Percentiles rank a stretch among this genome's conserved stretches.
Evolutionary conservation across 441 rosid genomes (phyloP).

Genomic region (Pelargonium myrrhifolium): DNA sequence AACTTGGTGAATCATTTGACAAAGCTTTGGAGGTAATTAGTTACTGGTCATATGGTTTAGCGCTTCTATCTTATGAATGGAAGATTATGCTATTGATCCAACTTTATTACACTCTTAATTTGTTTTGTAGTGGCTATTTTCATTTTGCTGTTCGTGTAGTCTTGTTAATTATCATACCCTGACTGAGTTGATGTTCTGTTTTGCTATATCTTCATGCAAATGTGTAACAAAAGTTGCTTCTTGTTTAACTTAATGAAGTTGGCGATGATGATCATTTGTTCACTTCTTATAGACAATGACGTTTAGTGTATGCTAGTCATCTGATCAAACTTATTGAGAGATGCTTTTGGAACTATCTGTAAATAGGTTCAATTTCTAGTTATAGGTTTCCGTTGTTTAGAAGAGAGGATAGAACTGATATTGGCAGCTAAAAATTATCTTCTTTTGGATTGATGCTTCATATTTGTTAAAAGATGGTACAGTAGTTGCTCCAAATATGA

Average conservation of each 20-base stretch:
- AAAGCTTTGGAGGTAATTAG: conserved; percentile 67
- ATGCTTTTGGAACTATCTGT: neutral
- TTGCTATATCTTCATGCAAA: neutral
- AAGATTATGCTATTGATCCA: too few relatives aligned
- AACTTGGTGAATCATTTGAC: conserved; percentile 74
- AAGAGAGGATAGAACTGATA: neutral
- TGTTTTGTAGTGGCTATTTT: too few relatives aligned
- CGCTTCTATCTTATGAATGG: too few relatives aligned
- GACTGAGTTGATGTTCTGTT: neutral
- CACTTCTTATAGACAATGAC: neutral
- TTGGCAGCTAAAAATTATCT: neutral
- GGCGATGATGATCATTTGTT: neutral
- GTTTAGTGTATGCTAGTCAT: too few relatives aligned
- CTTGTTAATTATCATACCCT: too few relatives aligned
- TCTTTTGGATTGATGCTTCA: neutral
- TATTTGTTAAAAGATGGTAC: too few relatives aligned
- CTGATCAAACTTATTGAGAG: too few relatives aligned
- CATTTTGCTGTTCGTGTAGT: too few relatives aligned
- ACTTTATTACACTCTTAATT: neutral
- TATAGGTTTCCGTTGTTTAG: neutral
- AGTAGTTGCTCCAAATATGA: neutral
- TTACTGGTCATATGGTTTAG: neutral
- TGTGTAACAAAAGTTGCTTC: neutral
- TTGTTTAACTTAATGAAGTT: neutral
- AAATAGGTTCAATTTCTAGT: neutral